These are phyloP conservation scores for Candida ovalis DNA, from an alignment of 805 yeast species.

Conservation along the genomic window DNA sequence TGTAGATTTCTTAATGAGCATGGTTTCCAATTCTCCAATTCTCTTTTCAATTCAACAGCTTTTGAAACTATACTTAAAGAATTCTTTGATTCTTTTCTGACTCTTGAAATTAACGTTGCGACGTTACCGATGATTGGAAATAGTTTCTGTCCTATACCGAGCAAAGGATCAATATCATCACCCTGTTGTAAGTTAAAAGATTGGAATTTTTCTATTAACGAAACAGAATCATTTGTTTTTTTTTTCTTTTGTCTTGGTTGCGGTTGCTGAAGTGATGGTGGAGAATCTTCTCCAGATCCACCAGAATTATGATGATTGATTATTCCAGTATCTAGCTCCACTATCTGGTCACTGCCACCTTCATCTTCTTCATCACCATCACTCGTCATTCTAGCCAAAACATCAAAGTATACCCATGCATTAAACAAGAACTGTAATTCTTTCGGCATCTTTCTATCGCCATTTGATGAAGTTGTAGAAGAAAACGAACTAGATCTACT, in stretches of 20 bases:
- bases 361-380: slow-evolving; percentile 40
- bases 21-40: slow-evolving; percentile 57
- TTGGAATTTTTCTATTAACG: slow-evolving; percentile 39
- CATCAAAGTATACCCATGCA: slow-evolving; percentile 67
- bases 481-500: slow-evolving; percentile 8
- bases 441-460: slow-evolving; percentile 31
- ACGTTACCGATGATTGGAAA: slow-evolving; percentile 64
- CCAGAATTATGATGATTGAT: neutral
- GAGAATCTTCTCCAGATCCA: slow-evolving; percentile 1
- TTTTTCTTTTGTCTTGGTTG: slow-evolving; percentile 10
- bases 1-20: slow-evolving; percentile 33
- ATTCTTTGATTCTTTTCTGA: slow-evolving; percentile 37
- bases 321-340: slow-evolving; percentile 2
- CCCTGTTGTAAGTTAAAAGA: slow-evolving; percentile 32
- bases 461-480: slow-evolving; percentile 2
- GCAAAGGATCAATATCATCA: slow-evolving; percentile 53
- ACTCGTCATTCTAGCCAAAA: slow-evolving; percentile 61
- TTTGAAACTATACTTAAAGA: slow-evolving; percentile 45
- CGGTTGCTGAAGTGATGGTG: neutral
- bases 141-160: slow-evolving; percentile 64
- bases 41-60: slow-evolving; percentile 52
- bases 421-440: slow-evolving; percentile 52
- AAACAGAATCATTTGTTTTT: slow-evolving; percentile 15
- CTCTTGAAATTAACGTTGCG: slow-evolving; percentile 50
- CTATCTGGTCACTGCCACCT: slow-evolving; percentile 4